phyloP scores from a whole-genome alignment of 805 yeast species.

The Wickerhamiella azymoides region DNA sequence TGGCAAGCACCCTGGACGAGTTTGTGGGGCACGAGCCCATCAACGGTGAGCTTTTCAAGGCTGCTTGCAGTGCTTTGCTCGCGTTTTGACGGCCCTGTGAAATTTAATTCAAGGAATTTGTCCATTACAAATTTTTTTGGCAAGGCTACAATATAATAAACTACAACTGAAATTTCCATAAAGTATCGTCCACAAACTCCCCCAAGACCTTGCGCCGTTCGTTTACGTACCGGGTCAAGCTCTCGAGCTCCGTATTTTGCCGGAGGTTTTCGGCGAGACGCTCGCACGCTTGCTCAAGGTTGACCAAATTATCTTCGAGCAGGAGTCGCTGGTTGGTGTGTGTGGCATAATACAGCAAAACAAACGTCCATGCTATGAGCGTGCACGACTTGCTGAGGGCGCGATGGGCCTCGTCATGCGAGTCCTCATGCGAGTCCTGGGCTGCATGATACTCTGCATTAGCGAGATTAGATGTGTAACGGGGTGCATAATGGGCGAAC shows the following conservation, averaged over 20 bases:
- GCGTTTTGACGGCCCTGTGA: conserved; percentile 56
- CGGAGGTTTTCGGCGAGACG: conserved; percentile 20
- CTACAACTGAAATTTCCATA: not conserved
- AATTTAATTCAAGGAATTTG: conserved; percentile 58
- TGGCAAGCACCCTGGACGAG: conserved; percentile 46
- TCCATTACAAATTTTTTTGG: conserved; percentile 29
- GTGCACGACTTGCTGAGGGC: conserved; percentile 54
- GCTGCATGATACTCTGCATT: not conserved
- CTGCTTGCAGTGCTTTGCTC: conserved; percentile 3
- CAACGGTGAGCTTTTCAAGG: conserved; percentile 33
- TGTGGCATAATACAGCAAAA: conserved; percentile 55
- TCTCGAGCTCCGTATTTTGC: not conserved
- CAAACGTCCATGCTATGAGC: conserved; percentile 83
- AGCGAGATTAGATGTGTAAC: conserved; percentile 2
- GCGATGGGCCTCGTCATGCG: conserved; percentile 29
- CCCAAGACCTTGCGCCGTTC: not conserved
- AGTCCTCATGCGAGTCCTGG: conserved; percentile 71
- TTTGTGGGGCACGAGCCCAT: conserved; percentile 31
- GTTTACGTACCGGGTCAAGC: not conserved
- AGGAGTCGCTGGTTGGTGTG: conserved; percentile 38
- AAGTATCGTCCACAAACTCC: not conserved
- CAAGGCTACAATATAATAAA: too few relatives aligned
- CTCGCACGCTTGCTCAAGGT: conserved; percentile 52
- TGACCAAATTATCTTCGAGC: conserved; percentile 58
- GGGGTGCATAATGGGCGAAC: conserved; percentile 10